Percentiles rank a stretch among this genome's conserved stretches.
Conservation (phyloP, 2,329 filamentous ascomycete genomes). For the Colletotrichum noveboracense region DNA sequence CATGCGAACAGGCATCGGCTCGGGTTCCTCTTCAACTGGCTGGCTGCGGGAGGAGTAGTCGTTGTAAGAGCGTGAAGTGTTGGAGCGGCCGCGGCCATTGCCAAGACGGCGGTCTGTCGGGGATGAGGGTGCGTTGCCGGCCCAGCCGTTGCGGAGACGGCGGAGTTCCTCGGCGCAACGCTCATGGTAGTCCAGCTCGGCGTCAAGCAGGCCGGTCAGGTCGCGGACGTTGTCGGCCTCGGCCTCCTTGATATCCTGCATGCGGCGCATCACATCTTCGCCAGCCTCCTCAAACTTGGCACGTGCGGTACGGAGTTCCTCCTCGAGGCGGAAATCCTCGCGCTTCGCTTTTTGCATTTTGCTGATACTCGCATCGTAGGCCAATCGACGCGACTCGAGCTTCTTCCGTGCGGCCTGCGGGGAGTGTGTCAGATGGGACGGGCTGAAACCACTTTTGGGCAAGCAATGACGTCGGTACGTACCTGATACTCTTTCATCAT, state of each 20-base stretch:
- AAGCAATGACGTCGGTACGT: constrained; percentile 34
- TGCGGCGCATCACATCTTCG: constrained; percentile 88
- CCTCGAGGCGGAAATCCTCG: constrained; percentile 91
- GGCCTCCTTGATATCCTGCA: constrained; percentile 95
- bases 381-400: constrained; percentile 86
- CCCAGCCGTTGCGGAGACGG: constrained; percentile 54
- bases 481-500: constrained; percentile 99
- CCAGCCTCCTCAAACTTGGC: constrained; percentile 96
- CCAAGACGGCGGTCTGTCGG: constrained; percentile 21
- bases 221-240: constrained; percentile 85
- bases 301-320: constrained; percentile 88
- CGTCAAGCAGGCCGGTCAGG: constrained; percentile 81
- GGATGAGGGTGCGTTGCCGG: constrained; percentile 27
- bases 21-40: constrained; percentile 28
- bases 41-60: constrained; percentile 38
- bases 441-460: constrained; percentile 5
- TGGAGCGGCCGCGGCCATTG: constrained; percentile 48
- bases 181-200: constrained; percentile 90
- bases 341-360: constrained; percentile 95
- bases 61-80: constrained; percentile 50
- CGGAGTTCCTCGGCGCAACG: constrained; percentile 84
- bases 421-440: constrained; percentile 14
- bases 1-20: constrained; percentile 44
- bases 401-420: constrained; percentile 82
- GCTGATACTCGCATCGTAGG: constrained; percentile 86